These are phyloP conservation scores for Aspergillus sp. DNA, from an alignment of 2,329 filamentous ascomycete genomes.

Conservation along the genomic window DNA sequence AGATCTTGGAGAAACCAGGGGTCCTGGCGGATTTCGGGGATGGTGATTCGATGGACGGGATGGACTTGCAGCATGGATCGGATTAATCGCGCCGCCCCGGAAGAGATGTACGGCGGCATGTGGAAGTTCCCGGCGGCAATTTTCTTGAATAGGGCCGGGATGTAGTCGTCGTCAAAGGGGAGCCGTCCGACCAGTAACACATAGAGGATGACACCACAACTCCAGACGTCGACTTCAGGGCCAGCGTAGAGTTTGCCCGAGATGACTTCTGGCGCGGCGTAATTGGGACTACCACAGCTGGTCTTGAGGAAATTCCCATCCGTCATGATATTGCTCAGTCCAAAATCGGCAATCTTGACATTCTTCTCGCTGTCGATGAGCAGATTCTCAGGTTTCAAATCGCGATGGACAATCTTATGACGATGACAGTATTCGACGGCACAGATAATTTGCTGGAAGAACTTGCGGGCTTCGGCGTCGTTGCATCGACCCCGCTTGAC, in stretches of 20 bases:
- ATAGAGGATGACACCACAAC: constrained; percentile 65
- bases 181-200: constrained; percentile 66
- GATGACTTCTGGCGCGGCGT: constrained; percentile 96
- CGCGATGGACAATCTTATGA: constrained; percentile 97
- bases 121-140: constrained; percentile 93
- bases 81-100: constrained; percentile 72
- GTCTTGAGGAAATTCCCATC: constrained; percentile 99
- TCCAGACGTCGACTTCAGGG: constrained; percentile 91
- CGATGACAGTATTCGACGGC: constrained; percentile 98
- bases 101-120: constrained; percentile 85
- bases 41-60: constrained; percentile 88
- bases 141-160: constrained; percentile 95
- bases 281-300: constrained; percentile 96
- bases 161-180: constrained; percentile 98
- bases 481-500: constrained; percentile 90
- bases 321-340: constrained; percentile 99
- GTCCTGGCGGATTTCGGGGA: constrained; percentile 88
- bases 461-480: constrained; percentile 88
- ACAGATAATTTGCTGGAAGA: constrained; percentile 99
- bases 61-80: constrained; percentile 94
- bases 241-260: constrained; percentile 96
- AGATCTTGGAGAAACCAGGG: constrained; percentile 91
- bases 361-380: constrained; percentile 93
- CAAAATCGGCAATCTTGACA: constrained; percentile 99
- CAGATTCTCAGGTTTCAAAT: constrained; percentile 95